A percentile compares a stretch with the other conserved stretches of the same genome.
phyloP scores from a whole-genome alignment of 805 yeast species.

The Candida oleophila region DNA sequence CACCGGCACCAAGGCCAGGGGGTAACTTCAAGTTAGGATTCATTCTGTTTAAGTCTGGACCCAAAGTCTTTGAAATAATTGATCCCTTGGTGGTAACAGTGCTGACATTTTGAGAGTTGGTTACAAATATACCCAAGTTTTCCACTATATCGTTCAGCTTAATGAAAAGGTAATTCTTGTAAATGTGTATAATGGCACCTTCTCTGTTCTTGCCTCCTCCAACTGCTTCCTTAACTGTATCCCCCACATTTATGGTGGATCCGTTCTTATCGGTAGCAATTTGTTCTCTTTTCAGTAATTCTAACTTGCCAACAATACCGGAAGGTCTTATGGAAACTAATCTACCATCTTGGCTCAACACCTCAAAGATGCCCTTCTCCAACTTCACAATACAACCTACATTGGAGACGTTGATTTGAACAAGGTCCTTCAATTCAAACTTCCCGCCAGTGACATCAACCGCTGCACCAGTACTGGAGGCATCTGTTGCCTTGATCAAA shows the following conservation, averaged over 20 bases:
- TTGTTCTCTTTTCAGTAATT: constrained; percentile 62
- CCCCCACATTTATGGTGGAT: constrained; percentile 82
- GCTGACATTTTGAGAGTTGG: constrained; percentile 69
- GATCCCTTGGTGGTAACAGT: constrained; percentile 85
- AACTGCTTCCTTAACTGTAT: constrained; percentile 76
- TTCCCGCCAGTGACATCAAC: constrained; percentile 65
- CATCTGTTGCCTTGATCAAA: constrained; percentile 87
- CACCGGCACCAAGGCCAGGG: constrained; percentile 25
- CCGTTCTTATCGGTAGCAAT: constrained; percentile 88
- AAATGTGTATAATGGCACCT: constrained; percentile 85
- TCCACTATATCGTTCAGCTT: constrained; percentile 78
- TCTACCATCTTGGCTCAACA: constrained; percentile 81
- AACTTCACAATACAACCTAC: constrained; percentile 91
- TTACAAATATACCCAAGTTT: constrained; percentile 89
- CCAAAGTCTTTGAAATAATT: constrained; percentile 51
- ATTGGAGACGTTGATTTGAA: constrained; percentile 77
- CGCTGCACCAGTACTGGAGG: constrained; percentile 39
- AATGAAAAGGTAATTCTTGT: constrained; percentile 74
- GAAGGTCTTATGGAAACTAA: constrained; percentile 69
- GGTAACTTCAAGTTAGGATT: constrained; percentile 77
- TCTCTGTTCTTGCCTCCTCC: constrained; percentile 78
- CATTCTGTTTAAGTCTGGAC: constrained; percentile 77
- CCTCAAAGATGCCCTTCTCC: constrained; percentile 81
- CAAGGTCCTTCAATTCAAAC: constrained; percentile 85
- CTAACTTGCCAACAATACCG: constrained; percentile 77